Percentiles rank a stretch among this genome's conserved stretches.
Evolutionary conservation across 2,329 filamentous ascomycete genomes (phyloP).

Genomic region (Colletotrichum orbiculare): DNA sequence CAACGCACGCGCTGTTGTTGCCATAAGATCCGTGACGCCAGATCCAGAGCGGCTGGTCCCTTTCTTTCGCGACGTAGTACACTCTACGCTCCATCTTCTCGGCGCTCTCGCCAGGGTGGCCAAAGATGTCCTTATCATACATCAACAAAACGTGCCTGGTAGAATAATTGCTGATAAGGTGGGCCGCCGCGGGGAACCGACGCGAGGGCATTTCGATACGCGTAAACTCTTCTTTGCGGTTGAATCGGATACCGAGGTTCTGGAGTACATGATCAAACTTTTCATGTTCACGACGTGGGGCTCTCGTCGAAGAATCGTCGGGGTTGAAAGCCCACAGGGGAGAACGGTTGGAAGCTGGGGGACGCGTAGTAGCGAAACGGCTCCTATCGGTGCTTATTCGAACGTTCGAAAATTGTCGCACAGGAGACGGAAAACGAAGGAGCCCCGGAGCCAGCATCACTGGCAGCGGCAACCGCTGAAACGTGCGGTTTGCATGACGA

Average conservation of each 20-base stretch:
- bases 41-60: slow-evolving; percentile 16
- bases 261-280: no score
- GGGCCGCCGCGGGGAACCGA: not conserved
- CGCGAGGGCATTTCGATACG: no score
- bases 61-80: slow-evolving; percentile 21
- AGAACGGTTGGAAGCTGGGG: no score
- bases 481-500: slow-evolving; percentile 19
- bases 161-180: slow-evolving; percentile 5
- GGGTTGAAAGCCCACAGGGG: no score
- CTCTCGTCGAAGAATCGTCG: no score
- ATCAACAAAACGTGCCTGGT: not conserved
- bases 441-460: not conserved
- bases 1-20: not conserved
- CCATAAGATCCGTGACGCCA: not conserved
- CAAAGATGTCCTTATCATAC: slow-evolving; percentile 2
- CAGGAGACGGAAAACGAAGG: no score
- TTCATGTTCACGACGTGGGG: no score
- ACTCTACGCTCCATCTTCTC: not conserved
- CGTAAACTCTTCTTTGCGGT: no score
- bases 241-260: no score
- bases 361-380: no score
- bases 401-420: no score
- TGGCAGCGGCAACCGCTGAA: slow-evolving; percentile 4
- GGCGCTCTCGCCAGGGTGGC: slow-evolving; percentile 1
- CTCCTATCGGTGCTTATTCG: no score